Percentiles rank a stretch among this genome's conserved stretches.
Conservation (phyloP, 164 flowering plant species). For the Protea cynaroides region DNA sequence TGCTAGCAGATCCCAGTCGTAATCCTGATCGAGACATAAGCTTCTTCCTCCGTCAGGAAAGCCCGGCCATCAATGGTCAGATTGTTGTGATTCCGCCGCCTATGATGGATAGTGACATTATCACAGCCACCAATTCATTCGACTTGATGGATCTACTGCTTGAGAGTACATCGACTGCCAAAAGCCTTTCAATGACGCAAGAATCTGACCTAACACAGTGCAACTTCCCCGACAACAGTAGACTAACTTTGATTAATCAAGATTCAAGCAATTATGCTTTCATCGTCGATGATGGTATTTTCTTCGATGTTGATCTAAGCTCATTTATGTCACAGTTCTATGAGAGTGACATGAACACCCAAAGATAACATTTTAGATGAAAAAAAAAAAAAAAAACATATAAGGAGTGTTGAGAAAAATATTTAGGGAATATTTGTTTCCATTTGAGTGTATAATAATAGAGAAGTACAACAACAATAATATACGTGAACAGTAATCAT, state of each 20-base stretch:
- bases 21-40: conserved; percentile 20
- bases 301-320: conserved; percentile 28
- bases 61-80: conserved; percentile 5
- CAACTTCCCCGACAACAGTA: conserved; percentile 63
- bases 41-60: conserved; percentile 16
- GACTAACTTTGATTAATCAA: conserved; percentile 50
- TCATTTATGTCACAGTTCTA: conserved; percentile 35
- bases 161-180: conserved; percentile 38
- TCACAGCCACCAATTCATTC: conserved; percentile 56
- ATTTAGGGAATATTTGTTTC: too few relatives aligned
- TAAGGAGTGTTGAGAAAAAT: too few relatives aligned
- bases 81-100: conserved; percentile 2
- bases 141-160: conserved; percentile 43
- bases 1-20: too few relatives aligned
- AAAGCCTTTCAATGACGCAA: conserved; percentile 25
- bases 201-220: conserved; percentile 35
- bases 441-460: too few relatives aligned
- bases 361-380: neutral
- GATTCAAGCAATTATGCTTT: conserved; percentile 18
- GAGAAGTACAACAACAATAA: too few relatives aligned
- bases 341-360: conserved; percentile 32
- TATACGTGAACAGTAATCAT: too few relatives aligned
- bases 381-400: too few relatives aligned
- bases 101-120: neutral
- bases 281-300: conserved; percentile 30